phyloP scores from a whole-genome alignment of 164 flowering plant species.

The Tinospora cordifolia region DNA sequence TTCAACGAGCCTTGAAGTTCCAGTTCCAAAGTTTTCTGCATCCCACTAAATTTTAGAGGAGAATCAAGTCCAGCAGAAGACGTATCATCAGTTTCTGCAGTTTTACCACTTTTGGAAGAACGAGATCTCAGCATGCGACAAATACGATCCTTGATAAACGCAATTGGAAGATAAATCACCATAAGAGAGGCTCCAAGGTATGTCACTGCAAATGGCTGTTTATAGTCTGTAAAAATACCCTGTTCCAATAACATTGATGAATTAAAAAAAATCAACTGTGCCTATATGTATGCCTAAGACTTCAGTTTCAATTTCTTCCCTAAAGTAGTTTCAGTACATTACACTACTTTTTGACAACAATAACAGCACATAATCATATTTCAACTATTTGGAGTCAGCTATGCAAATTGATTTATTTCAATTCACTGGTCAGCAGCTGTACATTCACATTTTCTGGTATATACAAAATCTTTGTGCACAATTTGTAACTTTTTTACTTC shows the following conservation, averaged over 20 bases:
- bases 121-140: slow-evolving; percentile 40
- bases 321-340: no score
- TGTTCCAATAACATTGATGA: slow-evolving; percentile 24
- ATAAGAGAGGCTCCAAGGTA: slow-evolving; percentile 95
- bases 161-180: slow-evolving; percentile 89
- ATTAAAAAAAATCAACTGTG: background rate
- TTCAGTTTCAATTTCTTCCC: background rate
- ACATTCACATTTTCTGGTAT: no score
- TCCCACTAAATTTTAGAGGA: slow-evolving; percentile 40
- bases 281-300: background rate
- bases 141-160: slow-evolving; percentile 80
- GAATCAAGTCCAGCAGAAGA: slow-evolving; percentile 37
- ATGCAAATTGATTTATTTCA: no score
- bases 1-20: slow-evolving; percentile 48
- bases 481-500: no score
- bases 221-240: slow-evolving; percentile 73
- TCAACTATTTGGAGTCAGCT: no score
- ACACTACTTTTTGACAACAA: background rate
- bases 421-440: no score
- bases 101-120: slow-evolving; percentile 45
- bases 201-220: slow-evolving; percentile 94
- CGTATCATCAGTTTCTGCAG: slow-evolving; percentile 27
- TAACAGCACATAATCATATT: background rate
- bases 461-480: no score
- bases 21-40: slow-evolving; percentile 44